Conservation (phyloP, 352 stramenopile species). For the Globisporangium radiosum region DNA sequence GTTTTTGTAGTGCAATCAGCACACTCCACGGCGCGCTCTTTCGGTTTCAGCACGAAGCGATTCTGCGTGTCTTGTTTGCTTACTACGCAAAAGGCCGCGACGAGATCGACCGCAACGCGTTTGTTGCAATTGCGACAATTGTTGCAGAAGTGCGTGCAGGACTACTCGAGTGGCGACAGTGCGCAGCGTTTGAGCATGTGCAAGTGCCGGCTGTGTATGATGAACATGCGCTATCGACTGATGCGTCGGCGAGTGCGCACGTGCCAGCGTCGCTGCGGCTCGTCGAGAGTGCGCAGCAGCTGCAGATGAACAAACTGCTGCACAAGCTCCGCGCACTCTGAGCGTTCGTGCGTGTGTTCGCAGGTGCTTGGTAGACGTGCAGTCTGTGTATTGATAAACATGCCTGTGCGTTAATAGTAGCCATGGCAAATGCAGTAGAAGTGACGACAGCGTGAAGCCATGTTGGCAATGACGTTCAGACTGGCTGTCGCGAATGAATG, state of each 20-base stretch:
- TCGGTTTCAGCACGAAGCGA: constrained; percentile 39
- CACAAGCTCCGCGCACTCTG: constrained; percentile 30
- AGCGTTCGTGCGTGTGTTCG: background rate
- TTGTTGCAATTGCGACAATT: constrained; percentile 56
- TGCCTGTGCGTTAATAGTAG: too few relatives aligned
- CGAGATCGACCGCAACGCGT: constrained; percentile 35
- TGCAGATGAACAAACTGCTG: constrained; percentile 37
- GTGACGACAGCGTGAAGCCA: too few relatives aligned
- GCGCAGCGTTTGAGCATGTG: constrained; percentile 17
- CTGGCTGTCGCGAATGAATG: too few relatives aligned
- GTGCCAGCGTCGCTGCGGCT: constrained; percentile 16
- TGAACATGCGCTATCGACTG: background rate
- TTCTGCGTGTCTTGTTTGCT: constrained; percentile 33
- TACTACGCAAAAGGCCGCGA: constrained; percentile 18
- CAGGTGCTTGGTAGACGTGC: background rate
- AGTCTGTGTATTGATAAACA: too few relatives aligned
- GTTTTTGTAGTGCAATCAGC: constrained; percentile 44
- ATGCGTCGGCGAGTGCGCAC: background rate
- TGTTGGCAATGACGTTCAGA: too few relatives aligned
- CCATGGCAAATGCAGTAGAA: too few relatives aligned
- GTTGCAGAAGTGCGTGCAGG: constrained; percentile 43
- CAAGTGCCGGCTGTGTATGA: background rate
- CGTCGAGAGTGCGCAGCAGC: constrained; percentile 39
- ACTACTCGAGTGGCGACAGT: constrained; percentile 44
- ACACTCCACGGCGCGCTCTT: constrained; percentile 47